Evolutionary conservation across 1,139 yeast genomes (phyloP).

Genomic region (Suhomyces wounanorum): DNA sequence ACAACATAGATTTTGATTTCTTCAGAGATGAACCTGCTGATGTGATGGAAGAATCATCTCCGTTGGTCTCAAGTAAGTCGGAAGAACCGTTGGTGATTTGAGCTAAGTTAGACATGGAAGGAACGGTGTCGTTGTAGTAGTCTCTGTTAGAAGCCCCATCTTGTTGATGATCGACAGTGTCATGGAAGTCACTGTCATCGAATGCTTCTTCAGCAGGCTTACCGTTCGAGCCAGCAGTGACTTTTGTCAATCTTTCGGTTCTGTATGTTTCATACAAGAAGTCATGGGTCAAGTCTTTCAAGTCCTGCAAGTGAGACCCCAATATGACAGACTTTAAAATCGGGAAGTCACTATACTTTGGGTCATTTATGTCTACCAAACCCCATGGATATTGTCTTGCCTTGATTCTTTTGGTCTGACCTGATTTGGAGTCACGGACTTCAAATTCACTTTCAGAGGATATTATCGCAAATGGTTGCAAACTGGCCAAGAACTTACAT

Average conservation of each 20-base stretch:
- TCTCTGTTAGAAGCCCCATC: slow-evolving; percentile 9
- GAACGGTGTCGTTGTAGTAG: slow-evolving; percentile 36
- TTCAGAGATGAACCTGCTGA: slow-evolving; percentile 26
- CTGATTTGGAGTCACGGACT: slow-evolving; percentile 53
- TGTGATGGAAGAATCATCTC: slow-evolving; percentile 25
- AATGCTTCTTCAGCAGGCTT: slow-evolving; percentile 30
- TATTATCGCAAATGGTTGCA: slow-evolving; percentile 87
- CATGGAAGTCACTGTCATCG: slow-evolving; percentile 33
- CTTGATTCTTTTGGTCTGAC: slow-evolving; percentile 55
- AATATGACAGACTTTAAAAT: slow-evolving; percentile 78
- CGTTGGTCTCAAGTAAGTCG: slow-evolving; percentile 12
- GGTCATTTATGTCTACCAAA: slow-evolving; percentile 76
- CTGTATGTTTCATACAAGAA: slow-evolving; percentile 89
- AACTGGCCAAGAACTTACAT: slow-evolving; percentile 69
- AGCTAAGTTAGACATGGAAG: slow-evolving; percentile 66
- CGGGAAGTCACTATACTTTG: slow-evolving; percentile 81
- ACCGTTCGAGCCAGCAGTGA: slow-evolving; percentile 43
- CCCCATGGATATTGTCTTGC: slow-evolving; percentile 98
- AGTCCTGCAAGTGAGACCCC: slow-evolving; percentile 91
- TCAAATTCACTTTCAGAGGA: slow-evolving; percentile 64
- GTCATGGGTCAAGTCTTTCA: slow-evolving; percentile 92
- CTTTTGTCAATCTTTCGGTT: slow-evolving; percentile 72
- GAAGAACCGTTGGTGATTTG: slow-evolving; percentile 44
- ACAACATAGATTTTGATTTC: slow-evolving; percentile 38
- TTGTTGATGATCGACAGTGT: slow-evolving; percentile 28